These are phyloP conservation scores for Xylaria sp. DNA, from an alignment of 2,329 filamentous ascomycete genomes.

Conservation along the genomic window DNA sequence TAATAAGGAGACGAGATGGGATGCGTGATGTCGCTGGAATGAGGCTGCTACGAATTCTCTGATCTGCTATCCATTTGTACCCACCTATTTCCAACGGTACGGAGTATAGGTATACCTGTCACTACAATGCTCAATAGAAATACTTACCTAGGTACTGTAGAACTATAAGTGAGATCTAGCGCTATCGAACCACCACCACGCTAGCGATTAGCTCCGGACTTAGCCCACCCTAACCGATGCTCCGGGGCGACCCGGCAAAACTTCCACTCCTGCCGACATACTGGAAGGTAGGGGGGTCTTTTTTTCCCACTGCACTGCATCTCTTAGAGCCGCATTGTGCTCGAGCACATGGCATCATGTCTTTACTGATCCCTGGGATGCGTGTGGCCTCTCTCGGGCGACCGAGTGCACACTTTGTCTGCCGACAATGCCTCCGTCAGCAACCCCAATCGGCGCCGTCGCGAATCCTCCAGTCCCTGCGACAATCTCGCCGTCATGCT, in stretches of 20 bases:
- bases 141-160: no score
- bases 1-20: neutral
- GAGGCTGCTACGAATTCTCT: neutral
- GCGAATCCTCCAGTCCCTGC: constrained; percentile 51
- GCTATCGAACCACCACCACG: neutral
- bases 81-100: neutral
- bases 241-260: constrained; percentile 10
- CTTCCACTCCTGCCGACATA: neutral
- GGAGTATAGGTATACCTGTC: neutral
- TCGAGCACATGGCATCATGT: constrained; percentile 48
- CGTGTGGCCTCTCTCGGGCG: constrained; percentile 54
- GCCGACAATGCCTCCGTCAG: constrained; percentile 59
- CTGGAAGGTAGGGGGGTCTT: neutral
- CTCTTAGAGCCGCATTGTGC: constrained; percentile 1
- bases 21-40: neutral
- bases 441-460: constrained; percentile 48
- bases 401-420: constrained; percentile 55
- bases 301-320: neutral
- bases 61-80: neutral
- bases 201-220: neutral
- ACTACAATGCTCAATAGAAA: neutral
- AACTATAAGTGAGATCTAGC: neutral
- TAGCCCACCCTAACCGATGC: constrained; percentile 3
- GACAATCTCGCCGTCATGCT: constrained; percentile 50
- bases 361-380: constrained; percentile 55